Evolutionary conservation across 495 filamentous ascomycete species (phyloP).

Genomic region (Trichoderma gamsii): DNA sequence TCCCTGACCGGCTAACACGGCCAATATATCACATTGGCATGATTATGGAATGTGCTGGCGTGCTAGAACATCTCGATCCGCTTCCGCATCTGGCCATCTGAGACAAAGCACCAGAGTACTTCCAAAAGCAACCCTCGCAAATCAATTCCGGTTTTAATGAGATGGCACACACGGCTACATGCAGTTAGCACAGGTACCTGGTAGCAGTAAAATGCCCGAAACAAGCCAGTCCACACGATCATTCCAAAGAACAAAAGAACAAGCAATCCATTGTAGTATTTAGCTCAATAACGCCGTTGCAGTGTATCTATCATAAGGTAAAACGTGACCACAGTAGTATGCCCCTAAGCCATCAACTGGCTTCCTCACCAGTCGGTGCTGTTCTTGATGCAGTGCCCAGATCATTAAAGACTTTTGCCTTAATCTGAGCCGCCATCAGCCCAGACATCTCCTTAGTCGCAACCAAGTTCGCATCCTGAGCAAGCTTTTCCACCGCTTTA

Average conservation of each 20-base stretch:
- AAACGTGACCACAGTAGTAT: neutral
- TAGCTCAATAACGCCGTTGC: neutral
- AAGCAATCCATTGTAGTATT: too few species aligned
- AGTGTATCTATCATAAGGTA: neutral
- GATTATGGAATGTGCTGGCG: neutral
- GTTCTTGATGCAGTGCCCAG: conserved; percentile 35
- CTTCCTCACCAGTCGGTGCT: neutral
- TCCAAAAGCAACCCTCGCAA: neutral
- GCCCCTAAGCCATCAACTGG: neutral
- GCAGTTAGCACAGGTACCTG: too few species aligned
- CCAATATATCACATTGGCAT: too few species aligned
- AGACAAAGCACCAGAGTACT: neutral
- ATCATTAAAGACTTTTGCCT: conserved; percentile 75
- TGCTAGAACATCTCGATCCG: neutral
- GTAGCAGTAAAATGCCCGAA: too few species aligned
- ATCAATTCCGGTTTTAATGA: too few species aligned
- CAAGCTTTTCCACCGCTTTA: conserved; percentile 69
- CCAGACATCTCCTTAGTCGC: conserved; percentile 82
- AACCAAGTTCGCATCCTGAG: conserved; percentile 72
- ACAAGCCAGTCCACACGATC: too few species aligned
- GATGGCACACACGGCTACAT: too few species aligned
- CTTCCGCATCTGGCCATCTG: neutral
- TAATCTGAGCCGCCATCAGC: conserved; percentile 73
- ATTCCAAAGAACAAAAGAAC: too few species aligned
- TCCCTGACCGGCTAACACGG: too few species aligned